Conservation (phyloP, 352 stramenopile genomes). For the Globisporangium camurandrum region DNA sequence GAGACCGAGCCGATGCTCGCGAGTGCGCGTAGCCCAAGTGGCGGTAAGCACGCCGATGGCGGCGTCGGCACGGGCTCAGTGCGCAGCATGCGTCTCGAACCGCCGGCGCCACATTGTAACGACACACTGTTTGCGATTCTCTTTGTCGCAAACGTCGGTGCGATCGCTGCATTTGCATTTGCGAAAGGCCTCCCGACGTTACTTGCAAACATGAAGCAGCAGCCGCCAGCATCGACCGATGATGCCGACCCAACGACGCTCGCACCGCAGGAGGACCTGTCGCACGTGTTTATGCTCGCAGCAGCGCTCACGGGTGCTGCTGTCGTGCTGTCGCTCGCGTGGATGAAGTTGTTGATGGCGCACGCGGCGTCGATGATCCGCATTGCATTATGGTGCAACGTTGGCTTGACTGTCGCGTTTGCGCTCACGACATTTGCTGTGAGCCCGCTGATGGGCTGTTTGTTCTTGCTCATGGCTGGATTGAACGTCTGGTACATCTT, state of each 20-base stretch:
- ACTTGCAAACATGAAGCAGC: slow-evolving; percentile 11
- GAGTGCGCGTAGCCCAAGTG: slow-evolving; percentile 19
- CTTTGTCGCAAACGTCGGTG: slow-evolving; percentile 53
- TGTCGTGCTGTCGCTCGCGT: slow-evolving; percentile 50
- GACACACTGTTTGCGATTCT: slow-evolving; percentile 63
- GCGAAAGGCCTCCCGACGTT: slow-evolving; percentile 62
- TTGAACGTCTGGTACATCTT: slow-evolving; percentile 86
- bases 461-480: slow-evolving; percentile 49
- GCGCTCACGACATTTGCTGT: slow-evolving; percentile 55
- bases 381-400: slow-evolving; percentile 80
- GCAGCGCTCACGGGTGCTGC: slow-evolving; percentile 41
- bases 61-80: slow-evolving; percentile 40
- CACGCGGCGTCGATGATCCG: slow-evolving; percentile 72
- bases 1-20: slow-evolving; percentile 77
- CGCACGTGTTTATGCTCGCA: slow-evolving; percentile 43
- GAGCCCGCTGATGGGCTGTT: slow-evolving; percentile 45
- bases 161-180: slow-evolving; percentile 58
- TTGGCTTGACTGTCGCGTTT: slow-evolving; percentile 56
- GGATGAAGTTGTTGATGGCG: slow-evolving; percentile 74
- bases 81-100: slow-evolving; percentile 56
- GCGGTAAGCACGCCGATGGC: slow-evolving; percentile 13
- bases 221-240: not conserved
- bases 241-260: slow-evolving; percentile 22
- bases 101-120: slow-evolving; percentile 56
- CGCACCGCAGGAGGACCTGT: too few relatives aligned